phyloP scores from a whole-genome alignment of 1,284 basidiomycete species.

The Cryptococcus jaspeensis region DNA sequence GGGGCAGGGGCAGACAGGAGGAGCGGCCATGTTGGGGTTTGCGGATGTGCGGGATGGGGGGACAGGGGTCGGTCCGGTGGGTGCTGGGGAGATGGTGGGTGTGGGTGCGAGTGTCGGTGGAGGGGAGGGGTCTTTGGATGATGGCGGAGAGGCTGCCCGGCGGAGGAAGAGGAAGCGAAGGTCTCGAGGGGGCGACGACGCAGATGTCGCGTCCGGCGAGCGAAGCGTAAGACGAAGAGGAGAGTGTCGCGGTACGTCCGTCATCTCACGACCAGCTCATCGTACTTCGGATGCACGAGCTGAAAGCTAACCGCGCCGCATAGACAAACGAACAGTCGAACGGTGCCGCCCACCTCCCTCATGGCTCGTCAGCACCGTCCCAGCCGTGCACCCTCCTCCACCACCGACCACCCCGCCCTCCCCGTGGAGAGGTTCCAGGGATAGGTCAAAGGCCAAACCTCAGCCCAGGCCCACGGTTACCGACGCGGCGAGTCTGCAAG shows the following conservation, averaged over 20 bases:
- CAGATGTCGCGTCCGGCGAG: not conserved
- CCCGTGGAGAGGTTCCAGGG: too few relatives aligned
- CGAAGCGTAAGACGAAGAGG: constrained; percentile 9
- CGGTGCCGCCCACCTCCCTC: constrained; percentile 2
- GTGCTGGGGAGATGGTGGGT: not conserved
- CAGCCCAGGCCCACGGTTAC: too few relatives aligned
- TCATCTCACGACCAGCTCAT: too few relatives aligned
- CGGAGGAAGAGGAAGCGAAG: not conserved
- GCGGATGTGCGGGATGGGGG: too few relatives aligned
- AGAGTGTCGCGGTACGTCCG: constrained; percentile 7
- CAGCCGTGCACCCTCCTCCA: not conserved
- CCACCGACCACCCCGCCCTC: not conserved
- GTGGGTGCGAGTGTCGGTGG: not conserved
- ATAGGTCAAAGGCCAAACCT: too few relatives aligned
- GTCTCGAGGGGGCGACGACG: not conserved
- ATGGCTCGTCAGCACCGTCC: not conserved
- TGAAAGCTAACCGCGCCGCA: too few relatives aligned
- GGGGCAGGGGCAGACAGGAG: too few relatives aligned
- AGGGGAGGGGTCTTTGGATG: not conserved
- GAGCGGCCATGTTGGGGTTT: too few relatives aligned
- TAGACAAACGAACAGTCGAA: constrained; percentile 6
- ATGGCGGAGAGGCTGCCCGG: not conserved
- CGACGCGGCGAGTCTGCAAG: too few relatives aligned
- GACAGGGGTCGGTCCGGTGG: not conserved
- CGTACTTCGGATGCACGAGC: too few relatives aligned